These are phyloP conservation scores for Podospora anserina DNA, from an alignment of 495 filamentous ascomycete genomes.

Conservation along the genomic window DNA sequence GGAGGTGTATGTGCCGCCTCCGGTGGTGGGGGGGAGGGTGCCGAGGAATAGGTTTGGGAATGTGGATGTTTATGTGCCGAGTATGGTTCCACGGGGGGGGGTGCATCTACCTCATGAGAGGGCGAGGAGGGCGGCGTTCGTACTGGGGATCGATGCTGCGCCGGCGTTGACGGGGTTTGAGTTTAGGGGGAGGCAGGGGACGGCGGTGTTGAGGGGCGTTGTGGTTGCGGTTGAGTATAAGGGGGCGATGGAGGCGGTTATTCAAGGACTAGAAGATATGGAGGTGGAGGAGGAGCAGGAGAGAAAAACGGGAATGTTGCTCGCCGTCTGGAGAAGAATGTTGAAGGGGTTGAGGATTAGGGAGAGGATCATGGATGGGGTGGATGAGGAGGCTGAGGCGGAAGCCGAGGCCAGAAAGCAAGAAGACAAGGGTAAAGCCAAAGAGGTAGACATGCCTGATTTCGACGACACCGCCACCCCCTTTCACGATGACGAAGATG, in stretches of 20 bases:
- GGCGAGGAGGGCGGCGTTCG: slow-evolving; percentile 66
- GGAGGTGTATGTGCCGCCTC: slow-evolving; percentile 66
- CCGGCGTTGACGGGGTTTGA: slow-evolving; percentile 88
- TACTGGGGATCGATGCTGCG: slow-evolving; percentile 81
- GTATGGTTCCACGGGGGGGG: slow-evolving; percentile 85
- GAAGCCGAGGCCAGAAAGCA: slow-evolving; percentile 33
- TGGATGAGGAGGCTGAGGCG: slow-evolving; percentile 40
- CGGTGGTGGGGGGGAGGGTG: slow-evolving; percentile 68
- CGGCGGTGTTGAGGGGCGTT: slow-evolving; percentile 70
- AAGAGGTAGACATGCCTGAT: slow-evolving; percentile 27
- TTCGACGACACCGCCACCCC: slow-evolving; percentile 17
- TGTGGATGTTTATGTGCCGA: slow-evolving; percentile 84
- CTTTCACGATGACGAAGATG: slow-evolving; percentile 23
- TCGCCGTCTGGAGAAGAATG: slow-evolving; percentile 75
- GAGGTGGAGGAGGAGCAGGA: slow-evolving; percentile 56
- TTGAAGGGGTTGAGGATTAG: slow-evolving; percentile 72
- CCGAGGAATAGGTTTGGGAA: slow-evolving; percentile 89
- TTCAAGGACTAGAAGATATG: slow-evolving; percentile 61
- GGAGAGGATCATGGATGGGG: slow-evolving; percentile 62
- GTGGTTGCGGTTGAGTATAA: slow-evolving; percentile 67
- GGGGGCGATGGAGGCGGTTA: slow-evolving; percentile 67
- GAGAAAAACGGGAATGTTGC: slow-evolving; percentile 50
- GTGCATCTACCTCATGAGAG: slow-evolving; percentile 60
- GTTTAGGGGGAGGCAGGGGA: slow-evolving; percentile 78
- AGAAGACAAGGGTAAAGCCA: slow-evolving; percentile 18